Base-by-base conservation (phyloP, 2,329 filamentous ascomycete species). In the Aspergillus ibericus region DNA sequence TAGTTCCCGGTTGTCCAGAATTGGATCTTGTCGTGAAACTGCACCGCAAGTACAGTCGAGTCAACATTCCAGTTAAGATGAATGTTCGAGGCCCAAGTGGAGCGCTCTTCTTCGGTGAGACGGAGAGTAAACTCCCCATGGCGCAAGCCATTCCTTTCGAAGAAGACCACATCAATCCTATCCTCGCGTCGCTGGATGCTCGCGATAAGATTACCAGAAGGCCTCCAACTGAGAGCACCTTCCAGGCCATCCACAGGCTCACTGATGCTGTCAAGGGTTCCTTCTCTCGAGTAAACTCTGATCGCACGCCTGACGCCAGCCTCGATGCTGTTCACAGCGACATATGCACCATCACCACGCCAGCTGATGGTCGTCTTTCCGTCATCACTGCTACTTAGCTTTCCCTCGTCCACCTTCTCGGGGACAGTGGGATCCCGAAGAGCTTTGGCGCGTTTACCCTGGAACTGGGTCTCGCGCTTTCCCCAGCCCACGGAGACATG, bases 401-500 rank as follows among this genome's bases (percentile, higher is more conserved):
- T 78, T 40, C 95, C 95, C 71, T 93, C 86, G 69, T 98, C 95
- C 16, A 97, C 85, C 71, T 88, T 91, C 73, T 98, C 93, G 0
- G 95, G 95, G 65, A 99, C 91, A 9, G 95, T 99, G 15, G 95
- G 95, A 74, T 99, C 95, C 55, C 91, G 85, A 63, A 98, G 80
- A 18, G 92, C 92, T 77, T 86, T 88, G 58, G 93, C 93, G 62
- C 93, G 87, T 69, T 91, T 92, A 52, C 95, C 95, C 71, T 97
- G 91, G 74, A 99, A 99, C 74, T 99, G 95, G 0, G 95, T 99
- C 77, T 99, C 95, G 72, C 90, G 92, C 80, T 98, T 98, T 59
- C 95, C 95, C 95, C 95, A 99, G 51, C 95, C 95, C 20, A 99
- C 93, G 18, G 92, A 96, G 58, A 97, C 95, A 79, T 97, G 93